Evolutionary conservation across 805 yeast species (phyloP), one percentile per base, ranked within the genome.

Genomic region (Candida palmyrensis): DNA sequence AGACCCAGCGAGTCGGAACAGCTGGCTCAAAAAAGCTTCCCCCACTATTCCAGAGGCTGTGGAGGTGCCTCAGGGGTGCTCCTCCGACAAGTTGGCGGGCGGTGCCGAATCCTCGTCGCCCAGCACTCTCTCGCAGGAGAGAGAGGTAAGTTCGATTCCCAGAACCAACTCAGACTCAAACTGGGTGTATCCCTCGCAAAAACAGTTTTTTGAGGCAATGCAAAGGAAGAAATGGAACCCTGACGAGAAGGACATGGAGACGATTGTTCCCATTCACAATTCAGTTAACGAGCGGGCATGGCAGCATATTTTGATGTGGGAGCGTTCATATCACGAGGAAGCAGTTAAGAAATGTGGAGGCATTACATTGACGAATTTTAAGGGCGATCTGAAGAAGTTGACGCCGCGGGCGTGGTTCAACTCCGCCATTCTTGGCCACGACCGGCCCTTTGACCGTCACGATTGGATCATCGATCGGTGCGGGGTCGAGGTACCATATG

Each of bases 181-280:
- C 60, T 90, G 98, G 98, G 71, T 90, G 2, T 90, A 90, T 53
- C 98, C 98, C 6, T 85, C 96, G 3, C 95, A 90, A 54, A 84
- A 85, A 53, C 97, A 90, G 65, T 90, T 90, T 52, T 90, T 68
- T 55, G 92, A 87, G 38, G 96, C 97, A 7, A 92, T 90, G 97
- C 67, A 75, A 45, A 74, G 97, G 30, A 90, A 90, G 51, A 75
- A 85, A 37, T 86, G 95, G 88, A 71, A 79, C 33, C 96, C 97
- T 2, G 63, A 76, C 8, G 82, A 82, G 0, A 55, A 61, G 6
- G 97, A 89, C 51, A 90, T 90, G 98, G 66, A 75, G 42, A 75
- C 90, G 1, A 86, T 90, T 12, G 95, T 90, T 3, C 97, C 97
- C 1, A 82, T 90, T 27, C 98, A 90, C 55, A 90, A 90, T 51